Evolutionary conservation across 257 asterid species (phyloP).

Genomic region (Solanum corneliomulleri): DNA sequence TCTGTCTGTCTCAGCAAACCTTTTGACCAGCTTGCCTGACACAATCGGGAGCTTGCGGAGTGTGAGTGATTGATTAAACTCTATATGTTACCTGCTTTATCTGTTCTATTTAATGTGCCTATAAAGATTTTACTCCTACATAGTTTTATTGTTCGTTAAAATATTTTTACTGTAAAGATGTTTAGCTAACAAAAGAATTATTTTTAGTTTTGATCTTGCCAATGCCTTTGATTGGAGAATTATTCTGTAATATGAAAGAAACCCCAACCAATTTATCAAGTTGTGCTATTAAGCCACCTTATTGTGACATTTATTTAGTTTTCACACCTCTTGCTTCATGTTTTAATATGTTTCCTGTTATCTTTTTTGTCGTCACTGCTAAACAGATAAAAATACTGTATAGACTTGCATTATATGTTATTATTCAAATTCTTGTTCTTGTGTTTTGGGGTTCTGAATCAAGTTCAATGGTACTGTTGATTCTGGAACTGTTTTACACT

Average conservation of each 20-base stretch:
- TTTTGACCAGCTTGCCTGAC: constrained; percentile 60
- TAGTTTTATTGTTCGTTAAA: neutral
- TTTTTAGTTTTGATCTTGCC: neutral
- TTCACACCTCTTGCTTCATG: neutral
- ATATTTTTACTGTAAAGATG: neutral
- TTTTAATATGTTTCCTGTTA: neutral
- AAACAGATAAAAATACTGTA: neutral
- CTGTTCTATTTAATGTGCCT: neutral
- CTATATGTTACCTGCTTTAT: neutral
- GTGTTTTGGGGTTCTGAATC: neutral
- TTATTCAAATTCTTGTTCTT: neutral
- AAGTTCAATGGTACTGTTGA: neutral
- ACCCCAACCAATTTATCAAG: neutral
- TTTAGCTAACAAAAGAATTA: neutral
- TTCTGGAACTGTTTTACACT: neutral
- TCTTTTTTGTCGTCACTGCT: neutral
- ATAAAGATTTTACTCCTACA: neutral
- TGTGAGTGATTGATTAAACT: constrained; percentile 39
- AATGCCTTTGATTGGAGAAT: neutral
- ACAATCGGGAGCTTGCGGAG: constrained; percentile 98
- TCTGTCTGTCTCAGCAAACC: constrained; percentile 65
- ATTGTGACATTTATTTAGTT: neutral
- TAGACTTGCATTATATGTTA: neutral
- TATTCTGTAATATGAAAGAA: neutral
- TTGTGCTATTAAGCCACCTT: neutral